Base-by-base conservation (phyloP, 73 alveolate species). In the Durusdinium trenchii region DNA sequence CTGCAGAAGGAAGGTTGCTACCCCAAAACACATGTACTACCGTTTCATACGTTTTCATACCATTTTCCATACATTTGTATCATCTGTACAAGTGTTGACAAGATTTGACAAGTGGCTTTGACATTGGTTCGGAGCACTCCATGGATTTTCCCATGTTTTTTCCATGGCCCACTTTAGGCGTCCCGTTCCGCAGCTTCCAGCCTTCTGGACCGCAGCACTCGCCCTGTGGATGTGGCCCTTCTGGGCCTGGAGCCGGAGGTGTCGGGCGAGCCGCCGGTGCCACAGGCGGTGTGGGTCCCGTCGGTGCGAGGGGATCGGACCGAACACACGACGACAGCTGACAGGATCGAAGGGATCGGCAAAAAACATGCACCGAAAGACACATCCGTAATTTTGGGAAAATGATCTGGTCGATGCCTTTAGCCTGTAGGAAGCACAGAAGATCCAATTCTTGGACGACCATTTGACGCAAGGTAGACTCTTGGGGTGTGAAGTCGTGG, bases 241-340 rank as follows among this genome's bases (percentile, higher is more conserved):
- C 76, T 91, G 73, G 98, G 98, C 54, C 64, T 91, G 89, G 98
- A 91, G 76, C 98, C 98, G 89, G 98, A 91, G 82, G 50, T 76
- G 73, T 10, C 67, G 6, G 76, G 79, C 40, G 96, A 89, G 96
- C 84, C 86, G 32, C 96, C 96, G 5, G 96, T 89, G 73, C 96
- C 96, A 38, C 96, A 73, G 91, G 91, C 52, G 28, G 40, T 1
- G 42, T 32, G 7, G 64, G 73, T 60, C 73, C 18, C 1, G 30
- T n/a, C n/a, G n/a, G n/a, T n/a, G n/a, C n/a, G n/a, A n/a, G n/a
- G n/a, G n/a, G n/a, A n/a, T n/a, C n/a, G n/a, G n/a, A n/a, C n/a
- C n/a, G n/a, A n/a, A n/a, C n/a, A n/a, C n/a, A n/a, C n/a, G n/a
- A n/a, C n/a, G n/a, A n/a, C n/a, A n/a, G n/a, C n/a, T n/a, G n/a